Percentiles rank a stretch among this genome's conserved stretches.
Evolutionary conservation across 345 rosid genomes (phyloP).

Genomic region (Streptanthus diversifolius): DNA sequence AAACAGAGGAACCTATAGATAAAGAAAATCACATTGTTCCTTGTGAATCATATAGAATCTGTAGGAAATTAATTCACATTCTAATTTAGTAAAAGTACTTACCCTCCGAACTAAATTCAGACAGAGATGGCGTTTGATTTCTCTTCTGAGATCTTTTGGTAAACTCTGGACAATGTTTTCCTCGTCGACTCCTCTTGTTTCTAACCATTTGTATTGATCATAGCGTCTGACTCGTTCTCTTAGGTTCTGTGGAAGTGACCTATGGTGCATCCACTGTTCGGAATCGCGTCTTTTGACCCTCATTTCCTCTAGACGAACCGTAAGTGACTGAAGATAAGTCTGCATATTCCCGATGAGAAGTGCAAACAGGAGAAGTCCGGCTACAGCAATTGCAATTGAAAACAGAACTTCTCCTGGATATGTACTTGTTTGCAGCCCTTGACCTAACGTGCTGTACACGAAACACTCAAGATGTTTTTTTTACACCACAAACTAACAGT

Average conservation of each 20-base stretch:
- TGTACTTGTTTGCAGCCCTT: constrained; percentile 84
- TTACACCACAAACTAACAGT: neutral
- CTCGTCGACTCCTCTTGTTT: constrained; percentile 47
- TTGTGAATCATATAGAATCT: neutral
- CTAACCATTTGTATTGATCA: constrained; percentile 52
- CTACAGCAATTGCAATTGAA: constrained; percentile 66
- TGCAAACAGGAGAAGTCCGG: constrained; percentile 74
- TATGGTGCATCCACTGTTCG: constrained; percentile 84
- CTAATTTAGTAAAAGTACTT: constrained; percentile 16
- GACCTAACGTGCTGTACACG: constrained; percentile 69
- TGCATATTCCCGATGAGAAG: constrained; percentile 86
- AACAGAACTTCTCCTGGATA: constrained; percentile 68
- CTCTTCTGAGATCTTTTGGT: constrained; percentile 85
- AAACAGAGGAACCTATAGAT: constrained; percentile 69
- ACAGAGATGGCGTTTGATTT: constrained; percentile 86
- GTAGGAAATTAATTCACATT: neutral
- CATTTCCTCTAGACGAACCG: constrained; percentile 87
- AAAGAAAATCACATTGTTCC: neutral
- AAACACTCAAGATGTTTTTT: neutral
- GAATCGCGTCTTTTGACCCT: constrained; percentile 62
- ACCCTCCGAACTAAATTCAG: constrained; percentile 80
- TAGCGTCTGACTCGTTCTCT: constrained; percentile 47
- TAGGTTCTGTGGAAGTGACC: constrained; percentile 60
- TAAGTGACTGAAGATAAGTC: constrained; percentile 80
- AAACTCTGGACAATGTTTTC: constrained; percentile 57